These are phyloP conservation scores for Fusarium lateritium DNA, from an alignment of 2,329 filamentous ascomycete species.

Conservation along the genomic window DNA sequence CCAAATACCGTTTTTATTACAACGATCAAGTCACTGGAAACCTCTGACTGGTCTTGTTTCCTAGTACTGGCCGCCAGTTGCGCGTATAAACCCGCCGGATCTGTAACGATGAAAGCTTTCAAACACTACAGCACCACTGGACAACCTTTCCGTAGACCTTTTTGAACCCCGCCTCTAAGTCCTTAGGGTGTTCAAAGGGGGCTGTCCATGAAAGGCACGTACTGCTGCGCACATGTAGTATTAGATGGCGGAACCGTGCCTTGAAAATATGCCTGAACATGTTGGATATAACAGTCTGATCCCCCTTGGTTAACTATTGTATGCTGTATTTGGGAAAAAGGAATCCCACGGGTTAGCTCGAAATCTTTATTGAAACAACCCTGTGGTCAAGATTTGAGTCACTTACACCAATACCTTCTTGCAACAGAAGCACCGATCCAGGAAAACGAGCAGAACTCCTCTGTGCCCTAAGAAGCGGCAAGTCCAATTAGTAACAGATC, in stretches of 20 bases:
- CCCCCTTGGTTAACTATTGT: not conserved
- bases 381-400: too few relatives aligned
- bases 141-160: too few relatives aligned
- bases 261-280: not conserved
- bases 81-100: too few relatives aligned
- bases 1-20: too few relatives aligned
- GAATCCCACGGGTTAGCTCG: not conserved
- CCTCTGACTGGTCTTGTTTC: too few relatives aligned
- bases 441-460: not conserved
- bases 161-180: too few relatives aligned
- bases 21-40: too few relatives aligned
- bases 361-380: not conserved
- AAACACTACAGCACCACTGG: too few relatives aligned
- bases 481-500: too few relatives aligned
- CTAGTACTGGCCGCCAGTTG: too few relatives aligned
- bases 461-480: not conserved
- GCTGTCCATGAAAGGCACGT: not conserved
- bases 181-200: too few relatives aligned
- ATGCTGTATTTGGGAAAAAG: not conserved
- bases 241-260: not conserved
- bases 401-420: not conserved
- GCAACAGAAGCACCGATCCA: not conserved
- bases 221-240: not conserved
- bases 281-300: not conserved
- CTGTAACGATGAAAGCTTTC: too few relatives aligned